These are phyloP conservation scores for Saturnispora quitensis DNA, from an alignment of 805 yeast genomes.

Conservation along the genomic window DNA sequence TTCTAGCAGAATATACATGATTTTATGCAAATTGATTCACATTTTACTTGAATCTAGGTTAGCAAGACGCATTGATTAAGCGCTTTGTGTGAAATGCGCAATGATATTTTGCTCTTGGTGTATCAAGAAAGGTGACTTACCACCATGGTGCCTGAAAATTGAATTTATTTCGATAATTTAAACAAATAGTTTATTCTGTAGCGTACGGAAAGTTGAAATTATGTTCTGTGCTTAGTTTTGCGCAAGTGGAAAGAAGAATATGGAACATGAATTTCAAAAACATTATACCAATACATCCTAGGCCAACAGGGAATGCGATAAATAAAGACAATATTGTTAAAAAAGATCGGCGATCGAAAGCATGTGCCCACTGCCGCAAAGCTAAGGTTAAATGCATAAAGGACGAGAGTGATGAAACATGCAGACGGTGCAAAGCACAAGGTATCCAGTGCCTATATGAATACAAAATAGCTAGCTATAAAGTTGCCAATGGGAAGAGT, in stretches of 20 bases:
- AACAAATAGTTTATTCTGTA: neutral
- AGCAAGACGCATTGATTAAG: neutral
- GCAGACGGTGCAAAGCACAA: slow-evolving; percentile 46
- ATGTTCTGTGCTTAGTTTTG: neutral
- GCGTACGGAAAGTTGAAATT: neutral
- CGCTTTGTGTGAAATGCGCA: neutral
- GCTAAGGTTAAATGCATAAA: slow-evolving; percentile 57
- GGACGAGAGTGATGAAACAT: slow-evolving; percentile 35
- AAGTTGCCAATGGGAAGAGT: slow-evolving; percentile 22
- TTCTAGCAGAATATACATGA: neutral
- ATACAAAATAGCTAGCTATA: slow-evolving; percentile 40
- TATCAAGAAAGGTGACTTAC: too few species aligned
- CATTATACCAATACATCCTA: neutral
- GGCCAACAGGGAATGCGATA: neutral
- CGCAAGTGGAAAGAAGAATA: neutral
- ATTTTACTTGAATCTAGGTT: too few species aligned
- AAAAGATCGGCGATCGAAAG: slow-evolving; percentile 28
- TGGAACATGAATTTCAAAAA: neutral
- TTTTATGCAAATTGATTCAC: neutral
- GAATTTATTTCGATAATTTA: too few species aligned
- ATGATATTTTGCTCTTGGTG: too few species aligned
- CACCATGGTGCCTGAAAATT: too few species aligned
- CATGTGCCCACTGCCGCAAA: slow-evolving; percentile 54
- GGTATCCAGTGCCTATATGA: slow-evolving; percentile 51
- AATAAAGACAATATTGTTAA: neutral